Evolutionary conservation across 495 filamentous ascomycete genomes (phyloP), one percentile per base, ranked within the genome.

Genomic region (Aspergillus ellipticus): DNA sequence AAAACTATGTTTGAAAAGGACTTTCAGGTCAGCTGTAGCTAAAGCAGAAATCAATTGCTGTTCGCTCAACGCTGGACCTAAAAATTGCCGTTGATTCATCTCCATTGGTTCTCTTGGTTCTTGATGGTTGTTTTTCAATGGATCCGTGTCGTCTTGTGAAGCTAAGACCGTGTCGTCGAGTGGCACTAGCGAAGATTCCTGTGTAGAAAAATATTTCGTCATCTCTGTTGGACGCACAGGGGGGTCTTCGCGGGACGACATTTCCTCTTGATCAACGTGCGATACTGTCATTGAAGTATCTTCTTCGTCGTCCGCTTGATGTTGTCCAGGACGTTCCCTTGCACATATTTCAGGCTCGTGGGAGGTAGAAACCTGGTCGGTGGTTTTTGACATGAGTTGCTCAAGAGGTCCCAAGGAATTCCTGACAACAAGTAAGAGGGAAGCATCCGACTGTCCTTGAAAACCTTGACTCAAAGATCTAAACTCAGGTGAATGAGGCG

Each of bases 401-500:
- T 62, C 46, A 5, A 62, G 21, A 15, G 52, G 33, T 2, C 39
- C 51, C 16, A 70, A 45, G 7, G 26, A 17, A 43, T 21, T 50
- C 31, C 62, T 61, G 28, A 66, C 63, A 17, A 63, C 58, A 41
- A 74, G n/a, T 47, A 56, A 50, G 13, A 75, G 60, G 42, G 60
- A 67, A 1, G 43, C 41, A 6, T 46, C 33, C 20, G 53, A 47
- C 24, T 57, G 31, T 5, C 17, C 17, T 21, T 39, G 31, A 2
- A 19, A 31, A 11, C 11, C 17, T 1, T 22, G 26, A 49, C 56
- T 42, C n/a, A 66, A 58, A 33, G 64, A 67, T 0, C 41, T 13
- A 29, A 72, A 74, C 5, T 49, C 55, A 5, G 41, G 41, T 10
- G 67, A 71, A 19, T 35, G n/a, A 1, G 58, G 54, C 33, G 68